A percentile compares a stretch with the other conserved stretches of the same genome.
Evolutionary conservation across 495 filamentous ascomycete species (phyloP).

Genomic region (Halenospora varia): DNA sequence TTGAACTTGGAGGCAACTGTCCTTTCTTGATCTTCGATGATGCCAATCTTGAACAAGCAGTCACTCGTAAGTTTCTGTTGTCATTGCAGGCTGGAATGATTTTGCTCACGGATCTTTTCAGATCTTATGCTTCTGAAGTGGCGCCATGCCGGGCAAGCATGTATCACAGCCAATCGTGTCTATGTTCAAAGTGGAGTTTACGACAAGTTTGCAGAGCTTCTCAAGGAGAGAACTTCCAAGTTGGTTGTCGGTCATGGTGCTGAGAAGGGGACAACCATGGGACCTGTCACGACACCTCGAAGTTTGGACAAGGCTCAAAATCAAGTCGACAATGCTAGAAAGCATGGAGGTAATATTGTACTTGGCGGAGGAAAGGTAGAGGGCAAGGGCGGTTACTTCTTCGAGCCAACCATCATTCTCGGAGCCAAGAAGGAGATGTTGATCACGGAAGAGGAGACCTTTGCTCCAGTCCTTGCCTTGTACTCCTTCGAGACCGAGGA

Average conservation of each 20-base stretch:
- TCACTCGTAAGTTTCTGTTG: conserved; percentile 46
- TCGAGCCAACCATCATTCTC: conserved; percentile 65
- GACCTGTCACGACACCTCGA: conserved; percentile 60
- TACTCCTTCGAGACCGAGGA: conserved; percentile 69
- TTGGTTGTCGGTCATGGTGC: conserved; percentile 65
- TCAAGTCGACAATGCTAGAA: conserved; percentile 61
- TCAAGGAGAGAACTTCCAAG: conserved; percentile 49
- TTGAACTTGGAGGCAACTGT: conserved; percentile 73
- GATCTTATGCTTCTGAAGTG: conserved; percentile 59
- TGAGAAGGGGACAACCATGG: conserved; percentile 56
- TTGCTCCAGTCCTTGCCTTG: conserved; percentile 64
- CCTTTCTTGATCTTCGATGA: conserved; percentile 74
- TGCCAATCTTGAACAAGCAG: conserved; percentile 60
- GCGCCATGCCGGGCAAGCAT: conserved; percentile 66
- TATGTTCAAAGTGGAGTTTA: conserved; percentile 61
- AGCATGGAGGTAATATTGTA: conserved; percentile 53
- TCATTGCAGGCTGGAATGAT: no score
- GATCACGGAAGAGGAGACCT: conserved; percentile 64
- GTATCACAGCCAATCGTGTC: conserved; percentile 68
- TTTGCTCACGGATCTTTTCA: conserved; percentile 7
- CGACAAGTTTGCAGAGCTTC: conserved; percentile 46
- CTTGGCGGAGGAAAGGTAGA: conserved; percentile 51
- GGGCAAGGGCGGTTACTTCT: conserved; percentile 59
- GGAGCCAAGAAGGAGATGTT: conserved; percentile 59
- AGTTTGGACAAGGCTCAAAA: conserved; percentile 58